Percentiles rank a stretch among this genome's conserved stretches.
Conservation (phyloP, 352 stramenopile genomes). For the Elongisporangium anandrum region DNA sequence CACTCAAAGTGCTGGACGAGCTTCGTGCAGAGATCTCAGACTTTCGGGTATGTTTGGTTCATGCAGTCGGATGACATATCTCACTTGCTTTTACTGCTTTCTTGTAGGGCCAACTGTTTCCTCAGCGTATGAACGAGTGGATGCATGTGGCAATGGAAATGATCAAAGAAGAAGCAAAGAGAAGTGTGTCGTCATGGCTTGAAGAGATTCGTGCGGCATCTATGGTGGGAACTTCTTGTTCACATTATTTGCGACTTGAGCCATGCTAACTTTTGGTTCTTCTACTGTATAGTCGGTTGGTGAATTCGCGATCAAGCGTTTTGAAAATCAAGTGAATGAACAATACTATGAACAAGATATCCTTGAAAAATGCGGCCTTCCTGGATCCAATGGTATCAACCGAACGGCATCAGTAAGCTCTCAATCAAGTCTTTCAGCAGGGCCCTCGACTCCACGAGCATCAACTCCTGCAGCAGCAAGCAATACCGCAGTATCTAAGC, state of each 20-base stretch:
- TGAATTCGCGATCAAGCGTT: constrained; percentile 57
- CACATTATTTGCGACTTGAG: not conserved
- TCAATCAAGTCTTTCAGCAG: not conserved
- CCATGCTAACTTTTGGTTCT: not conserved
- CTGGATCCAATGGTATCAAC: not conserved
- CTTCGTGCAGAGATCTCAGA: constrained; percentile 59
- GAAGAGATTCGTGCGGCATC: constrained; percentile 65
- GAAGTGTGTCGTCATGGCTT: constrained; percentile 56
- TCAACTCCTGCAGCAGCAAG: constrained; percentile 14
- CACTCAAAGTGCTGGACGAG: constrained; percentile 71
- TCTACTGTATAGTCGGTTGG: constrained; percentile 39
- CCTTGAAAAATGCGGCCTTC: constrained; percentile 56
- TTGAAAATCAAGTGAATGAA: constrained; percentile 74
- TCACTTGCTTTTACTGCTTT: not conserved
- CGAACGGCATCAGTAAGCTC: constrained; percentile 2
- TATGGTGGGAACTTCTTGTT: constrained; percentile 17
- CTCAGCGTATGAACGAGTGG: constrained; percentile 76
- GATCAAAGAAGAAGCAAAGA: constrained; percentile 73
- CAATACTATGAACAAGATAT: constrained; percentile 78
- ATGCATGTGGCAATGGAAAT: constrained; percentile 66
- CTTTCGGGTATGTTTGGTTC: constrained; percentile 40
- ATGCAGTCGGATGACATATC: too few relatives aligned
- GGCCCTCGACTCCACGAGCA: constrained; percentile 12
- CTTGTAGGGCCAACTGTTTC: constrained; percentile 62
- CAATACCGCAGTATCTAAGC: constrained; percentile 5